Percentiles rank a stretch among this genome's conserved stretches.
phyloP scores from a whole-genome alignment of 2,329 filamentous ascomycete species.

The Lasiodiplodia theobromae region DNA sequence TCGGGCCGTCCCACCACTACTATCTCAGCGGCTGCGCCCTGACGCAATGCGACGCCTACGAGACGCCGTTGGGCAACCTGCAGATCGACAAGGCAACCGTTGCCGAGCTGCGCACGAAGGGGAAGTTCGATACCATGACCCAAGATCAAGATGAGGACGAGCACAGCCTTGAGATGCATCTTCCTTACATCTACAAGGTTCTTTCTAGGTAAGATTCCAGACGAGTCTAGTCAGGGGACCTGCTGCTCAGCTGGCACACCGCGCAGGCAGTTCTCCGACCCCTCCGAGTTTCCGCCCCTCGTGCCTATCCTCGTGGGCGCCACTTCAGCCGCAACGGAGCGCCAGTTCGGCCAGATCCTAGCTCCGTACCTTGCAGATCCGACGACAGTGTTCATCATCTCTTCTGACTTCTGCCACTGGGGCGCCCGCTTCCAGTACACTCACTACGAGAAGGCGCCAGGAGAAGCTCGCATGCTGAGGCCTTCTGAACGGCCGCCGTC shows the following conservation, averaged over 20 bases:
- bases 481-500: conserved; percentile 41
- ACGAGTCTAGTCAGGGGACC: neutral
- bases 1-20: conserved; percentile 91
- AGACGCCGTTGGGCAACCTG: conserved; percentile 77
- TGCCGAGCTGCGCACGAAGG: conserved; percentile 58
- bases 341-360: conserved; percentile 71
- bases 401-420: conserved; percentile 98
- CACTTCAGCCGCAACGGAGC: conserved; percentile 71
- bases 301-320: conserved; percentile 87
- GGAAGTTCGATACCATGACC: conserved; percentile 71
- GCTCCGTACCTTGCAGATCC: conserved; percentile 79
- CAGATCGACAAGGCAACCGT: conserved; percentile 67
- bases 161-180: conserved; percentile 95
- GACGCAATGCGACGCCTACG: conserved; percentile 73
- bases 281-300: conserved; percentile 72
- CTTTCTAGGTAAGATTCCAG: conserved; percentile 56
- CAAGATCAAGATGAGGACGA: conserved; percentile 75
- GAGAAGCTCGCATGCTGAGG: conserved; percentile 45
- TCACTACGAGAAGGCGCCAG: conserved; percentile 68
- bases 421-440: conserved; percentile 83
- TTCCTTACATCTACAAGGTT: conserved; percentile 90
- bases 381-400: conserved; percentile 82
- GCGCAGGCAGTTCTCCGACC: conserved; percentile 40
- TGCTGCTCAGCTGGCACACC: conserved; percentile 18
- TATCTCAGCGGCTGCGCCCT: conserved; percentile 80